phyloP scores from a whole-genome alignment of 176 grass and related monocot species.

The Avena atlantica region DNA sequence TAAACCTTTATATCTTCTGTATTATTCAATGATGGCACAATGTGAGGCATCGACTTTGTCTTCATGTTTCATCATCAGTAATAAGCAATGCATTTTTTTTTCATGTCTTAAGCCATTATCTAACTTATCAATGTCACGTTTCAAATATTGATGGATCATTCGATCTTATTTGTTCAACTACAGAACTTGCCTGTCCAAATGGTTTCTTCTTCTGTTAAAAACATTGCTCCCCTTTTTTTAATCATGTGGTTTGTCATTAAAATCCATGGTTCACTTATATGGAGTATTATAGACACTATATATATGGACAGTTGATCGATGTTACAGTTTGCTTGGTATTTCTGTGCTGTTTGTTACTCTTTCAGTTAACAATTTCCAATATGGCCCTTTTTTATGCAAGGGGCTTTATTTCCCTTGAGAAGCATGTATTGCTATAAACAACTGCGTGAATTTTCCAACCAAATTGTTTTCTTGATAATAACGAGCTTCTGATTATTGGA shows the following conservation, averaged over 20 bases:
- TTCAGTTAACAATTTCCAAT: not conserved
- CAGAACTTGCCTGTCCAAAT: not conserved
- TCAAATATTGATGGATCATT: not conserved
- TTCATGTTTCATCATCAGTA: not conserved
- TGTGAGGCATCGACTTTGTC: not conserved
- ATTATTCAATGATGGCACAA: not conserved
- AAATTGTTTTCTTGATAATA: conserved; percentile 7
- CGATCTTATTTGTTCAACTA: not conserved
- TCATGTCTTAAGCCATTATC: not conserved
- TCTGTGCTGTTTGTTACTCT: not conserved
- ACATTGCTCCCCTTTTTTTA: not conserved
- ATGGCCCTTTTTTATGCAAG: not conserved
- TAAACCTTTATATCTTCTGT: not conserved
- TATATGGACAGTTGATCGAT: conserved; percentile 8
- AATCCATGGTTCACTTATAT: not conserved
- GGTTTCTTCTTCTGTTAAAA: not conserved
- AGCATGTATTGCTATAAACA: conserved; percentile 3
- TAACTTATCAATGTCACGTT: not conserved
- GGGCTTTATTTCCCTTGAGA: not conserved
- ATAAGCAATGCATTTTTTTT: not conserved
- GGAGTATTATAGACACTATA: not conserved
- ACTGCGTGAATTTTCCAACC: not conserved
- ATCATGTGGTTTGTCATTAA: not conserved
- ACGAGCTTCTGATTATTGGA: not conserved
- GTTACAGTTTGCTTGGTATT: not conserved